A percentile compares a stretch with the other conserved stretches of the same genome.
phyloP scores from a whole-genome alignment of 768 basidiomycete species.

The Mycena vulgaris region DNA sequence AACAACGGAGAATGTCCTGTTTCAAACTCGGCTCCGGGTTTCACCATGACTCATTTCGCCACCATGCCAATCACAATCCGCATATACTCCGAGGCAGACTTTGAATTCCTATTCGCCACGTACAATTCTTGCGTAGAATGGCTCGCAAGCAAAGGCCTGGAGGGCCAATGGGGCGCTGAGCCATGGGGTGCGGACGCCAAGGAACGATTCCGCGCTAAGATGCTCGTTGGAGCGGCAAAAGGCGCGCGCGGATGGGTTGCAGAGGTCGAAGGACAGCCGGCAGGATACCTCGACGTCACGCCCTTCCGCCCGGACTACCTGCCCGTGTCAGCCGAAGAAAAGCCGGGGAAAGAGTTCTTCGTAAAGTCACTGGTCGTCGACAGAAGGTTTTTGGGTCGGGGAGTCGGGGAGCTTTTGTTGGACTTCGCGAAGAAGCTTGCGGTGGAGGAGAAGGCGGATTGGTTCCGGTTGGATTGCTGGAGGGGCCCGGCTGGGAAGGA shows the following conservation, averaged over 20 bases:
- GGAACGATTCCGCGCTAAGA: background rate
- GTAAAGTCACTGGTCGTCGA: constrained; percentile 27
- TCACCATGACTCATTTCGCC: background rate
- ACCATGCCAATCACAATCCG: constrained; percentile 26
- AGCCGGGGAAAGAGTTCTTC: constrained; percentile 32
- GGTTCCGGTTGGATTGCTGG: constrained; percentile 35
- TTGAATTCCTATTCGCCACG: constrained; percentile 19
- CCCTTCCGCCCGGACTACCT: constrained; percentile 36
- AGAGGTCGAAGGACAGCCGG: constrained; percentile 26
- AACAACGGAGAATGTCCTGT: background rate
- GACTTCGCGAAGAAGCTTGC: constrained; percentile 20
- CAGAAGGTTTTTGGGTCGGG: constrained; percentile 19
- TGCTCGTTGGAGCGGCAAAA: constrained; percentile 4
- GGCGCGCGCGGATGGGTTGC: constrained; percentile 32
- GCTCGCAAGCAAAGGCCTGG: constrained; percentile 30
- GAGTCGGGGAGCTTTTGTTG: constrained; percentile 29
- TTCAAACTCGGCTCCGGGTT: no score
- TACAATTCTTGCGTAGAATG: constrained; percentile 31
- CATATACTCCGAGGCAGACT: constrained; percentile 20
- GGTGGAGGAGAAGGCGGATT: constrained; percentile 27
- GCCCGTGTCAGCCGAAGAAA: constrained; percentile 24
- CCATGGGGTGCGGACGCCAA: constrained; percentile 25
- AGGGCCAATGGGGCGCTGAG: constrained; percentile 35
- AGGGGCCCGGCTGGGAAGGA: constrained; percentile 32
- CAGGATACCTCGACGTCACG: constrained; percentile 21